Evolutionary conservation across 208 protist species (phyloP), one percentile per base, ranked within the genome.

Genomic region (Acanthamoeba sp.): DNA sequence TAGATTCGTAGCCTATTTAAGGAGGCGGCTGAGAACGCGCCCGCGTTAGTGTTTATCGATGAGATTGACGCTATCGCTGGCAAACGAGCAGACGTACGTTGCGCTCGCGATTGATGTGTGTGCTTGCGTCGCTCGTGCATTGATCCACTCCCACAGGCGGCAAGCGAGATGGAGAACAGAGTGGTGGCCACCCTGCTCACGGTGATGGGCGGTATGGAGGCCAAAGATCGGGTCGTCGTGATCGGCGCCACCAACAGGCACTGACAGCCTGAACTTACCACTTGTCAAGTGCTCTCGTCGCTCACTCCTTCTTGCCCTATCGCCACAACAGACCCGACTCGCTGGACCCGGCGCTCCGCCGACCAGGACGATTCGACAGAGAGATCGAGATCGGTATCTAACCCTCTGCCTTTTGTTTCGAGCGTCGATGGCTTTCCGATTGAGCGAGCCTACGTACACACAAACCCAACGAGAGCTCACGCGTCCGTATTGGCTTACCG

Each of bases 211-310:
- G 66, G 93, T 76, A 57, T 95, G 90, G 42, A 93, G 52, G 52
- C 27, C 52, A 85, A 69, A 10, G 93, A 76, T 45, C 89, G 29
- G 3, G 97, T 98, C 6, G 94, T 98, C n/a, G 85, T 98, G 32
- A 98, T 98, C 45, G 98, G 98, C 27, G 97, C 98, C 7, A 98
- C 98, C 1, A 98, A 98, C 94, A 93, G 98, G 87, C n/a, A n/a
- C n/a, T n/a, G n/a, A n/a, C n/a, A n/a, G n/a, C n/a, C n/a, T n/a
- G n/a, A n/a, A n/a, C n/a, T n/a, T n/a, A n/a, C n/a, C n/a, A n/a
- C n/a, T n/a, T 18, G 55, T 27, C 48, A 42, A 29, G 82, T 90
- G 2, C 82, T 90, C 52, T 57, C 48, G 59, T 90, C 48, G 18
- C 73, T 73, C 10, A 16, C 22, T 90, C 84, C 29, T 85, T 93